Percentiles rank a stretch among this genome's conserved stretches.
phyloP scores from a whole-genome alignment of 139 green algal genomes.

The Volvox africanus region DNA sequence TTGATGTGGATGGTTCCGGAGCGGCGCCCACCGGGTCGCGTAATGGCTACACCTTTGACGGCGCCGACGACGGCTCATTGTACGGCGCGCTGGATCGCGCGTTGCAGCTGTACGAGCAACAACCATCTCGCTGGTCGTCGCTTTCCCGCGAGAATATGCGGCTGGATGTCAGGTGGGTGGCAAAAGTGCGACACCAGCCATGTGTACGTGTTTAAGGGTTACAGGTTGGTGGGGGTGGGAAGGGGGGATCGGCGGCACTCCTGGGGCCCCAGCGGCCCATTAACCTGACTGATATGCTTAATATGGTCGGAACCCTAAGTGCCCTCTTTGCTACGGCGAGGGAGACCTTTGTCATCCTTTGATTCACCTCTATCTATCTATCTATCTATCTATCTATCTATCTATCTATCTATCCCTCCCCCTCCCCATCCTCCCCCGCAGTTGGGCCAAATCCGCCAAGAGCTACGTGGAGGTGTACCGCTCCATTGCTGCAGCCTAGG shows the following conservation, averaged over 20 bases:
- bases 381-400: too few relatives aligned
- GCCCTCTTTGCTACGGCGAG: too few relatives aligned
- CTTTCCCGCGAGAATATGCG: slow-evolving; percentile 69
- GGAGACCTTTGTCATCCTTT: too few relatives aligned
- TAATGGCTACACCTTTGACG: slow-evolving; percentile 94
- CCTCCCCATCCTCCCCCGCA: not conserved
- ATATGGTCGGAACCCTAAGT: too few relatives aligned
- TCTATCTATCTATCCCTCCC: not conserved
- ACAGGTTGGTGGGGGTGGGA: too few relatives aligned
- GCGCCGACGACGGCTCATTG: slow-evolving; percentile 81
- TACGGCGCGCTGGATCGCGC: slow-evolving; percentile 81
- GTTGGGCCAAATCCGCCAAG: slow-evolving; percentile 59
- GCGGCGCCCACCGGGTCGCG: slow-evolving; percentile 10
- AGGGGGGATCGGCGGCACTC: too few relatives aligned
- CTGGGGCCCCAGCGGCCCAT: too few relatives aligned
- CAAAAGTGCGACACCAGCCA: too few relatives aligned
- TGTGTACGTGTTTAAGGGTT: too few relatives aligned
- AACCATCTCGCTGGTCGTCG: slow-evolving; percentile 59
- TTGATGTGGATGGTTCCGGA: slow-evolving; percentile 72
- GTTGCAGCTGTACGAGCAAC: slow-evolving; percentile 69
- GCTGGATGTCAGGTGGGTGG: slow-evolving; percentile 46
- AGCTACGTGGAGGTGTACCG: slow-evolving; percentile 67
- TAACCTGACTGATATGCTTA: too few relatives aligned
- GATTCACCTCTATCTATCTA: not conserved
- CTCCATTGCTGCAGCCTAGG: slow-evolving; percentile 49